Base-by-base conservation (phyloP, 768 basidiomycete species). In the Tylopilus vinaceipallidus region DNA sequence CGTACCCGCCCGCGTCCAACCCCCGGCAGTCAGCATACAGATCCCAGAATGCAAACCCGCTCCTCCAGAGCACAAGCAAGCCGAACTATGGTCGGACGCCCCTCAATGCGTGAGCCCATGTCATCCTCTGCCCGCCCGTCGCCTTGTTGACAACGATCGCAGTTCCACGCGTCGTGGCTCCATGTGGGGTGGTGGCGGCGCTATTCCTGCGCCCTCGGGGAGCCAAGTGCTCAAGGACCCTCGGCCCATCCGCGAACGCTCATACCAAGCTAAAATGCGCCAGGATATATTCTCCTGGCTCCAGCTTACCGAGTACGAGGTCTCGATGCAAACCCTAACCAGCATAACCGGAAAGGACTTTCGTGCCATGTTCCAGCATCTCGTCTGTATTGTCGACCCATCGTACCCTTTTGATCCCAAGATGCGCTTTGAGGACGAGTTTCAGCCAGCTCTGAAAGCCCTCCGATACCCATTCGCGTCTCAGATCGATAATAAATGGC, bases 291-390 rank as follows among this genome's bases (percentile, higher is more conserved):
- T 78, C 41, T 73, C 71, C 23, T 95, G 84, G 73, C 75, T 95
- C 17, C 78, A 82, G 57, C 67, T 69, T 24, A 75, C 76, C n/a
- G 81, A 80, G 6, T 86, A 82, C 52, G 84, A 86, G 13, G 81
- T 92, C 23, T 74, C 80, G 3, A 77, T 82, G 64, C 78, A 83
- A 47, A 82, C 82, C 2, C 73, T 97, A 4, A 73, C 77, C 39
- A 88, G 83, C 40, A 91, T 95, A 39, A 89, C 91, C 4, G 84
- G 83, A 16, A 90, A 91, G 56, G 92, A 95, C 54, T 98, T 91
- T 61, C 82, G 90, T 24, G 72, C 78, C 1, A 88, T 98, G 35
- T 93, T 97, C 64, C 81, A 88, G 46, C 85, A 85, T 52, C 77
- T 98, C 13, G 75, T 93, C 26, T 64, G 71, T 14, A 76, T 76